Base-by-base conservation (phyloP, 2,329 filamentous ascomycete species). In the Periconia sp. region DNA sequence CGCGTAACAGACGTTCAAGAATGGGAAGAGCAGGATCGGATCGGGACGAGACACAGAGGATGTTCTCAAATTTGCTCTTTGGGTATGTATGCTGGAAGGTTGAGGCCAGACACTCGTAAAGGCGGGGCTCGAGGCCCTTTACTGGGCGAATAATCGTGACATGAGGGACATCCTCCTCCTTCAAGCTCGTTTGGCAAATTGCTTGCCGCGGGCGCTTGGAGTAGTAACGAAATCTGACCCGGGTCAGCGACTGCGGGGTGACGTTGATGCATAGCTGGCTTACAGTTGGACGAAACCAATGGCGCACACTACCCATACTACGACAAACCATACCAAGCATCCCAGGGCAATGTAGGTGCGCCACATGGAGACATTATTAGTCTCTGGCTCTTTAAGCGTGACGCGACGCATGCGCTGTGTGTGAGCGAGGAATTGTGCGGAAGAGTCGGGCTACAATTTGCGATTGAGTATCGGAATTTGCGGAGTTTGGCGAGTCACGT, bases 61-160 rank as follows among this genome's bases (percentile, higher is more conserved):
- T 83, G 47, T 96, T 82, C 16, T 88, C 89, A 43, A 96, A 70
- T 62, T 86, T 91, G 59, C 87, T 78, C 24, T 66, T 71, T 1
- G 92, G 89, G 64, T 97, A 97, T 40, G 83, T 79, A 69, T 96
- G 92, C 33, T 77, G 83, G 66, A 96, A 92, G 2, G 87, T 89
- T 4, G 92, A 87, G 21, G 88, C 87, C 28, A 99, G 85, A 63
- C 94, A 97, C 62, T 96, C 89, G 77, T 95, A 96, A 17, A 97
- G 83, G 52, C 85, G 83, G 4, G 91, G 88, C 68, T 97, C 94
- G 42, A 95, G 79, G 48, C 92, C 94, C 72, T 96, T 97, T 53
- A 96, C 86, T 0, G 94, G 95, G 2, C 94, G 88, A 56, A 99
- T 91, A 48, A 96, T 81, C 22, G 94, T 97, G 59, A 99, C 80